Evolutionary conservation across 257 asterid species (phyloP).

Genomic region (Solanum chmielewskii): DNA sequence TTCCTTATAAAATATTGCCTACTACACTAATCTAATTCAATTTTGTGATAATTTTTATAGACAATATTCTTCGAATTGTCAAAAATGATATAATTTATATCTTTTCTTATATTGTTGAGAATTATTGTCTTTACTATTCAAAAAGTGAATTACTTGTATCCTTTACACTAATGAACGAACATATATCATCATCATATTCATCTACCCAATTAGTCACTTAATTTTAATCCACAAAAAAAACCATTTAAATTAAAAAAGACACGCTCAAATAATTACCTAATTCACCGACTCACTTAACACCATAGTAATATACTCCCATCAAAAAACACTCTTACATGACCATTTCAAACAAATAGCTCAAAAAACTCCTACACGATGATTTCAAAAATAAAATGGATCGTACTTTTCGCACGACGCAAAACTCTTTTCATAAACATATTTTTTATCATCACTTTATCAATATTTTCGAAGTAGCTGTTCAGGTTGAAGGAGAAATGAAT

Average conservation of each 20-base stretch:
- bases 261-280: neutral
- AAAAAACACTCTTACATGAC: too few species aligned
- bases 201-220: neutral
- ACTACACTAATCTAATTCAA: neutral
- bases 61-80: neutral
- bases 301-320: neutral
- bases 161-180: neutral
- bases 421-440: too few species aligned
- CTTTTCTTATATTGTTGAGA: neutral
- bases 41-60: neutral
- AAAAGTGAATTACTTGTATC: neutral
- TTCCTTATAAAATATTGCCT: neutral
- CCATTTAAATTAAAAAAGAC: too few species aligned
- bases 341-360: neutral
- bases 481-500: too few species aligned
- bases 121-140: too few species aligned
- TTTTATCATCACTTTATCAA: too few species aligned
- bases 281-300: neutral
- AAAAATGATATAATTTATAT: too few species aligned
- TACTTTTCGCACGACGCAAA: neutral
- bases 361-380: neutral
- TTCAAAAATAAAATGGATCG: too few species aligned
- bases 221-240: too few species aligned
- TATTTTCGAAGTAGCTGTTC: neutral
- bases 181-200: neutral